A percentile compares a stretch with the other conserved stretches of the same genome.
These are phyloP conservation scores for Thermothelomyces thermophilus DNA, from an alignment of 2,329 filamentous ascomycete genomes.

Conservation along the genomic window DNA sequence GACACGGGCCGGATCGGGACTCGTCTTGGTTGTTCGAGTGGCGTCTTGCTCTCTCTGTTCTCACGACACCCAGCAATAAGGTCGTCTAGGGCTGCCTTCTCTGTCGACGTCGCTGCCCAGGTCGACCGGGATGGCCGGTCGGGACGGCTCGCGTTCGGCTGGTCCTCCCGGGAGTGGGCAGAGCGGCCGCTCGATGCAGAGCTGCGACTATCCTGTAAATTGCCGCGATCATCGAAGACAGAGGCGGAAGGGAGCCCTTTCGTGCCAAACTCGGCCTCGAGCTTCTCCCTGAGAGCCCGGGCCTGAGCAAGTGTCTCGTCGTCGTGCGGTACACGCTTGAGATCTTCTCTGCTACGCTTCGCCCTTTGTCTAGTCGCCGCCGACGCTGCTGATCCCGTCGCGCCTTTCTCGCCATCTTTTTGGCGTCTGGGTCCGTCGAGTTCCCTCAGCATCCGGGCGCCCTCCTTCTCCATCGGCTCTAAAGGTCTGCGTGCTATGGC, in stretches of 20 bases:
- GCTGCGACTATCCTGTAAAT: conserved; percentile 23
- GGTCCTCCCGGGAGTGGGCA: conserved; percentile 13
- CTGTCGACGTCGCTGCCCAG: conserved; percentile 1
- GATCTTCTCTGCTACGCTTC: conserved; percentile 8
- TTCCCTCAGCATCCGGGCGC: conserved; percentile 15
- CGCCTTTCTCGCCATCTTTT: conserved; percentile 6
- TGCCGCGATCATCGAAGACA: conserved; percentile 23
- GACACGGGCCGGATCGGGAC: conserved; percentile 26
- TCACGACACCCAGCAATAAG: conserved; percentile 9
- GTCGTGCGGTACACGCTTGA: conserved; percentile 13
- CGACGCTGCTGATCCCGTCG: neutral
- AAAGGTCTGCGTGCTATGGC: conserved; percentile 16
- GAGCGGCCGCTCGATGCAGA: conserved; percentile 20
- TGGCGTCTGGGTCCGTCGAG: conserved; percentile 13
- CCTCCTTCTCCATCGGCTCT: conserved; percentile 16
- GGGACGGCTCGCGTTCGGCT: conserved; percentile 1
- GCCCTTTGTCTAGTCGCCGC: conserved; percentile 4
- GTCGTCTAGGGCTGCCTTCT: conserved; percentile 11
- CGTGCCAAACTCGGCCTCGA: conserved; percentile 23
- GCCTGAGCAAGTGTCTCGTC: conserved; percentile 21
- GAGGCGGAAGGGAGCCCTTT: conserved; percentile 11
- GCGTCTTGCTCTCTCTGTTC: neutral
- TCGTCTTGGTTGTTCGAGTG: neutral
- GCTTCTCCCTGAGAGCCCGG: conserved; percentile 23
- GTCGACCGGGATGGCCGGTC: conserved; percentile 8